Evolutionary conservation across 2,329 filamentous ascomycete genomes (phyloP).

Genomic region (Moelleriella libera): DNA sequence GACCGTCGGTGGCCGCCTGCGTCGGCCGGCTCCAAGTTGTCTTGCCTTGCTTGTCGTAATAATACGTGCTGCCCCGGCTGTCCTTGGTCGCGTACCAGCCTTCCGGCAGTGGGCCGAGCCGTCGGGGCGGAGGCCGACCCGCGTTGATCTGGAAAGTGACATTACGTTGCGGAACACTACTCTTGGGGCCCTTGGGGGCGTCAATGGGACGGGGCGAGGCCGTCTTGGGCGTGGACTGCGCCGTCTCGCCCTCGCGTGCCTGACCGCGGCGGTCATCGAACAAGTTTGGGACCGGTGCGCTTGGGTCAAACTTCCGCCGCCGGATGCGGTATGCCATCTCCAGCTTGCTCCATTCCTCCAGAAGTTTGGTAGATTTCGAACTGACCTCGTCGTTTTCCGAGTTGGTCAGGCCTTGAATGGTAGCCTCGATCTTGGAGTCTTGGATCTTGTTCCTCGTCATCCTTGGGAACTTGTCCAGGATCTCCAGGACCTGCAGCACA

Average conservation of each 20-base stretch:
- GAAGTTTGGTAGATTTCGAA: conserved; percentile 52
- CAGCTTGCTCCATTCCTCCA: conserved; percentile 79
- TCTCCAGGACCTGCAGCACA: conserved; percentile 75
- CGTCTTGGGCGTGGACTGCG: conserved; percentile 23
- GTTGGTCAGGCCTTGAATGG: conserved; percentile 52
- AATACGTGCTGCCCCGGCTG: conserved; percentile 61
- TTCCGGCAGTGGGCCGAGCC: conserved; percentile 46
- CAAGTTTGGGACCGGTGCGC: conserved; percentile 39
- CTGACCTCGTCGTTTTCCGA: conserved; percentile 65
- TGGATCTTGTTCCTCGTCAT: conserved; percentile 94
- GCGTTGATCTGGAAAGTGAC: conserved; percentile 33
- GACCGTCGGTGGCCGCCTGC: conserved; percentile 48
- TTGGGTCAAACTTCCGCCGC: conserved; percentile 70
- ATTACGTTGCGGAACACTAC: conserved; percentile 40
- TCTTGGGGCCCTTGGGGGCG: conserved; percentile 45
- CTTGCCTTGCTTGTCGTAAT: conserved; percentile 64
- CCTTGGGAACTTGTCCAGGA: conserved; percentile 77
- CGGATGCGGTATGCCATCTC: conserved; percentile 89
- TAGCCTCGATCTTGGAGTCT: conserved; percentile 85
- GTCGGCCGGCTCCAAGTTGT: conserved; percentile 76
- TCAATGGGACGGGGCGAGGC: conserved; percentile 31
- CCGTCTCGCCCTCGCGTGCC: conserved; percentile 25
- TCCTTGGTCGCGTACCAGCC: conserved; percentile 77
- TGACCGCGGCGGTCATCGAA: conserved; percentile 47
- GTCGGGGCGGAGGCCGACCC: conserved; percentile 41